Percentiles rank a stretch among this genome's conserved stretches.
These are phyloP conservation scores for Cardamine occulta DNA, from an alignment of 345 rosid genomes.

Conservation along the genomic window DNA sequence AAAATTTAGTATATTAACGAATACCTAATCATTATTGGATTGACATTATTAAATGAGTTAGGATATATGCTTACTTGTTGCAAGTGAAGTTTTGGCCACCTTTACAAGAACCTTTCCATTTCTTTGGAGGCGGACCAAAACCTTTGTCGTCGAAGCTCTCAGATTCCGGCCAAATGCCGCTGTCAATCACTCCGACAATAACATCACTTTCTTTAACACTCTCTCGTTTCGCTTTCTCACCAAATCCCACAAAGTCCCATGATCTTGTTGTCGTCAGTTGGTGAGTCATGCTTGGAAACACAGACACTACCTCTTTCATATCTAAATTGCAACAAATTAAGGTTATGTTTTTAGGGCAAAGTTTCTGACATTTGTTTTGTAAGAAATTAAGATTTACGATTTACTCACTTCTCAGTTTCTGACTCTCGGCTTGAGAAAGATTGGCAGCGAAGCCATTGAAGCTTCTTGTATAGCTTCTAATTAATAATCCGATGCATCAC, in stretches of 20 bases:
- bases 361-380: background rate
- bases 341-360: background rate
- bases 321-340: constrained; percentile 19
- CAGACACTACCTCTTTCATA: constrained; percentile 38
- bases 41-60: no score
- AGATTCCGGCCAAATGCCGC: constrained; percentile 59
- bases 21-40: no score
- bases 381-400: background rate
- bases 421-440: constrained; percentile 46
- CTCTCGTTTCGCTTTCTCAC: constrained; percentile 16
- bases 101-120: constrained; percentile 53
- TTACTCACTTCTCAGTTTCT: constrained; percentile 42
- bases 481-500: constrained; percentile 25
- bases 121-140: constrained; percentile 56
- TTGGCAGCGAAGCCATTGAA: constrained; percentile 64
- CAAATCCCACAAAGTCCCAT: constrained; percentile 47
- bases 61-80: constrained; percentile 48
- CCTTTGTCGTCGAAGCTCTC: constrained; percentile 55
- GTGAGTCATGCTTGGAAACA: constrained; percentile 33
- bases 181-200: constrained; percentile 51
- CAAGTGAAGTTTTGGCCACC: constrained; percentile 57
- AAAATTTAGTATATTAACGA: background rate
- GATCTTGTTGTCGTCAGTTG: constrained; percentile 47
- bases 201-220: constrained; percentile 40
- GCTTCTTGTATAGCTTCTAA: constrained; percentile 52